Evolutionary conservation across 805 yeast species (phyloP).

Genomic region (Lachancea sp.): DNA sequence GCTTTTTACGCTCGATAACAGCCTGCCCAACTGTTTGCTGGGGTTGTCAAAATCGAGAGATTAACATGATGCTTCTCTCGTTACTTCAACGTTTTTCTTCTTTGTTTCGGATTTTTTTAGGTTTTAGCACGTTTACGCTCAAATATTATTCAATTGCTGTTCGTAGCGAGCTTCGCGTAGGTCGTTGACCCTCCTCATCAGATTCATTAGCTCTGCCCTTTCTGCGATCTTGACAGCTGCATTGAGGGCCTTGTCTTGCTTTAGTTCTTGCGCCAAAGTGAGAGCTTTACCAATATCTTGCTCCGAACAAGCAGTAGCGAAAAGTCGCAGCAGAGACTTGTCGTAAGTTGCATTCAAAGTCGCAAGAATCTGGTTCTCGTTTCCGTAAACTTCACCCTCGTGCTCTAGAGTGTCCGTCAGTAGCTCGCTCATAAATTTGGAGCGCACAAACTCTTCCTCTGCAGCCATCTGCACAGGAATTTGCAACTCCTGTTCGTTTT

Average conservation of each 20-base stretch:
- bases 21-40: too few relatives aligned
- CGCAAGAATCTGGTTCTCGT: conserved; percentile 46
- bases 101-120: too few relatives aligned
- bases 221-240: conserved; percentile 86
- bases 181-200: conserved; percentile 50
- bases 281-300: conserved; percentile 59
- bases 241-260: conserved; percentile 68
- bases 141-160: conserved; percentile 19
- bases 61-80: too few relatives aligned
- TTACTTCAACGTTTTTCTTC: too few relatives aligned
- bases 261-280: conserved; percentile 60
- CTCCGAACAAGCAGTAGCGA: conserved; percentile 68
- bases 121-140: too few relatives aligned
- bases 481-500: conserved; percentile 22
- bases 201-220: conserved; percentile 48
- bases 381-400: conserved; percentile 38
- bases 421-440: conserved; percentile 54
- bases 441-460: conserved; percentile 60
- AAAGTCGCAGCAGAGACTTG: conserved; percentile 66
- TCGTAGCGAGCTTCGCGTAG: conserved; percentile 41
- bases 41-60: too few relatives aligned
- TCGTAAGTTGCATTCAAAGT: conserved; percentile 58
- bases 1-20: too few relatives aligned
- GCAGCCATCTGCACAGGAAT: conserved; percentile 34
- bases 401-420: conserved; percentile 50